Evolutionary conservation across 805 yeast species (phyloP), one percentile per base, ranked within the genome.

Genomic region (Ogataea nitratoaversa): DNA sequence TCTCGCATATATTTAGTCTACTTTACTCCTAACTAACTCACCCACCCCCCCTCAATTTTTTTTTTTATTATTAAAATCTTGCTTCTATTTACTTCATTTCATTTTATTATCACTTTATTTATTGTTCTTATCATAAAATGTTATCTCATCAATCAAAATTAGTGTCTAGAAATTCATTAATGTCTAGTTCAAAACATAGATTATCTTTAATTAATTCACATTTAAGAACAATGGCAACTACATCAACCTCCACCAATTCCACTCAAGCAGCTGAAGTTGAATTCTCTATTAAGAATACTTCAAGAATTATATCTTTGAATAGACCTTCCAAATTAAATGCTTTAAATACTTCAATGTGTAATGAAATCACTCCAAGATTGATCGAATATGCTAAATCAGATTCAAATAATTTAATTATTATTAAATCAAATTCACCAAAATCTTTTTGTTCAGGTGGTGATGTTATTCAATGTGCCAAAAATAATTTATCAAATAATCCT

Each of bases 401-500:
- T 34, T 66, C 76, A 16, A 79, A 82, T 42, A 78, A 81, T 47
- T 56, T 86, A 41, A 66, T 91, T 29, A 70, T 93, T 32, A 67
- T 91, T 46, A 80, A 78, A 41, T 82, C 91, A 24, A 70, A 63
- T 46, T 63, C 73, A n/a, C 77, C 78, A 19, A 79, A 78, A 57
- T 81, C 95, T 2, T 79, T 91, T 45, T 88, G 97, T 63, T 95
- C 98, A 24, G 99, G 99, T 36, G 99, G 98, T 22, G 99, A 91
- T 61, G 95, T 91, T 32, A 82, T 91, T 30, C 78, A 76, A 37
- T 80, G 89, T 53, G 95, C 91, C 19, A 69, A 69, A 38, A 67
- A 68, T 46, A 84, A 84, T 53, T 50, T 70, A 28, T 50, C 60
- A 2, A 76, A 73, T 12, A 58, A 78, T 19, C 62, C 72, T 1